These are phyloP conservation scores for Microbotryum saponariae DNA, from an alignment of 1,284 basidiomycete species.

Conservation along the genomic window DNA sequence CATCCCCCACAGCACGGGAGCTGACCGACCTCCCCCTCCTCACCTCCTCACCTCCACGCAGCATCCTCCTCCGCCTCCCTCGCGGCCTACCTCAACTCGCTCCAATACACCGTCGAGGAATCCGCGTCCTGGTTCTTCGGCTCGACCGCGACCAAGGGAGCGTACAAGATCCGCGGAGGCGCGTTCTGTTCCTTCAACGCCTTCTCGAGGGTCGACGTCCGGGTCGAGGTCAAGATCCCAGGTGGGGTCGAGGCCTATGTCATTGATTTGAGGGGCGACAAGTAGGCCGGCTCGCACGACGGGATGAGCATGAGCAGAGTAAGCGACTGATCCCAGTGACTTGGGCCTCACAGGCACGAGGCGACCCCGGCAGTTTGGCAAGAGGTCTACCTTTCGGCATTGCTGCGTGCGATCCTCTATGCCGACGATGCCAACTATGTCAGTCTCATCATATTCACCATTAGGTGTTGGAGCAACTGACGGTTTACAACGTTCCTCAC, in stretches of 20 bases:
- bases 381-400: conserved; percentile 90
- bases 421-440: conserved; percentile 85
- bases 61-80: conserved; percentile 90
- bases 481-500: neutral
- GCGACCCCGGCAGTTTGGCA: conserved; percentile 90
- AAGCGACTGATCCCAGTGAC: too few species aligned
- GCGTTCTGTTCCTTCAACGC: conserved; percentile 99
- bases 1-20: too few species aligned
- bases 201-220: conserved; percentile 90
- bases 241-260: conserved; percentile 93
- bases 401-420: conserved; percentile 85
- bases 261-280: conserved; percentile 86
- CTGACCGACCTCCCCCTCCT: neutral
- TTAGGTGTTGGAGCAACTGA: neutral
- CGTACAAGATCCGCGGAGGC: conserved; percentile 72
- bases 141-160: conserved; percentile 52
- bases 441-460: neutral
- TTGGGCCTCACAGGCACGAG: conserved; percentile 58
- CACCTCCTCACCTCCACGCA: too few species aligned
- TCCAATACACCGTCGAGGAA: conserved; percentile 91
- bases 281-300: conserved; percentile 48
- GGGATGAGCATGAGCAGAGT: neutral
- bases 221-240: conserved; percentile 97
- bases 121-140: conserved; percentile 83
- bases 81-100: conserved; percentile 94